Conservation (phyloP, 1,284 basidiomycete species). For the Papiliotrema nemorosa region DNA sequence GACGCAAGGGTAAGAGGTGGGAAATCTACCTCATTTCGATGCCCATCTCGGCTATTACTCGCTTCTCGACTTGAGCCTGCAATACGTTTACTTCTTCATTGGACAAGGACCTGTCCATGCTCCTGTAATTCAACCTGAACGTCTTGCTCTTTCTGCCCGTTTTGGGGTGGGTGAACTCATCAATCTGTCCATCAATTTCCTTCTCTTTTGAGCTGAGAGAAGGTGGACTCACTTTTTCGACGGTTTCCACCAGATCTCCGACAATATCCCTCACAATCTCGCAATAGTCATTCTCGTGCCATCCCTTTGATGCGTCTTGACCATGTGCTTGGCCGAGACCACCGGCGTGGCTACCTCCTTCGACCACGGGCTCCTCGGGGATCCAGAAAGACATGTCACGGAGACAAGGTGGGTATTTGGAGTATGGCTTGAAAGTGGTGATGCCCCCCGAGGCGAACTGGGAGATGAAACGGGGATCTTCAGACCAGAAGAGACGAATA, state of each 20-base stretch:
- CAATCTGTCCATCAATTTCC: constrained; percentile 60
- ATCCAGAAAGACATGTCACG: constrained; percentile 93
- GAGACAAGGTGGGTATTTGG: constrained; percentile 81
- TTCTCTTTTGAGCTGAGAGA: background rate
- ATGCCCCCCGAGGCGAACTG: constrained; percentile 81
- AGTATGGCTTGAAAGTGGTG: constrained; percentile 78
- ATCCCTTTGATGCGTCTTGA: constrained; percentile 24
- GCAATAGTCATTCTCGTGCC: constrained; percentile 97
- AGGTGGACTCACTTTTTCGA: constrained; percentile 64
- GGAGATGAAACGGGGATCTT: constrained; percentile 77
- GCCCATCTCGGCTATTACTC: constrained; percentile 50
- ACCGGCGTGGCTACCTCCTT: constrained; percentile 7
- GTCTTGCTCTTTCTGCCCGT: constrained; percentile 75
- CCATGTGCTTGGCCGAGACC: constrained; percentile 3
- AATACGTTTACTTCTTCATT: constrained; percentile 85
- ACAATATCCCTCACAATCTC: constrained; percentile 89
- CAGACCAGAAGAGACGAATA: constrained; percentile 98
- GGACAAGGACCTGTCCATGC: constrained; percentile 90
- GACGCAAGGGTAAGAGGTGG: too few species aligned
- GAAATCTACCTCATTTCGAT: constrained; percentile 51
- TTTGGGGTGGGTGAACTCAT: constrained; percentile 88
- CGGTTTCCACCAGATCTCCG: constrained; percentile 87
- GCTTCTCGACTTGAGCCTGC: constrained; percentile 55
- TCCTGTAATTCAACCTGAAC: constrained; percentile 90
- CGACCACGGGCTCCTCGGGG: constrained; percentile 43